Evolutionary conservation across 805 yeast species (phyloP).

Genomic region (Torulaspora quercuum): DNA sequence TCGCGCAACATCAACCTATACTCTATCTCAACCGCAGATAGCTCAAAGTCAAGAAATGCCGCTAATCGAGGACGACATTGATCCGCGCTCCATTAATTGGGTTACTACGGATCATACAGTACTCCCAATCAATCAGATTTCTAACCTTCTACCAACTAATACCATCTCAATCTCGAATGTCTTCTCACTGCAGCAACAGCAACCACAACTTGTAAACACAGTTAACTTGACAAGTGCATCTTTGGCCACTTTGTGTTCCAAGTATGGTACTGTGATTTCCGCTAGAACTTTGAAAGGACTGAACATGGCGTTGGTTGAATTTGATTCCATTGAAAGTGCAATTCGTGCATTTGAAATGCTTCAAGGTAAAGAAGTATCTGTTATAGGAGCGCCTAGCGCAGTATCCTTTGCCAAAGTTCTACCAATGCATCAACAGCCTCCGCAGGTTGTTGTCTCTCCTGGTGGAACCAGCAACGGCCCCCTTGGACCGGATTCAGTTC

Average conservation of each 20-base stretch:
- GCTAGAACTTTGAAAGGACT: constrained; percentile 55
- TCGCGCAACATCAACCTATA: constrained; percentile 24
- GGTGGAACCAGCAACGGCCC: constrained; percentile 7
- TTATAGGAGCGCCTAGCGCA: constrained; percentile 70
- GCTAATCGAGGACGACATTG: constrained; percentile 53
- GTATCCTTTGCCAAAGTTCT: constrained; percentile 81
- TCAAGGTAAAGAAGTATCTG: constrained; percentile 72
- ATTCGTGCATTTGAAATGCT: constrained; percentile 72
- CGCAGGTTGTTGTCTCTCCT: constrained; percentile 18
- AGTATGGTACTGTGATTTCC: constrained; percentile 59
- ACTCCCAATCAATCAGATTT: constrained; percentile 71
- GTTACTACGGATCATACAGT: constrained; percentile 69
- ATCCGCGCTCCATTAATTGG: constrained; percentile 54
- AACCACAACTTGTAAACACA: constrained; percentile 48
- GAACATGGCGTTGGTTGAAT: constrained; percentile 64
- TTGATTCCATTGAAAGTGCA: constrained; percentile 67
- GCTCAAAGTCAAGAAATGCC: constrained; percentile 25
- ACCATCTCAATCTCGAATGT: constrained; percentile 76
- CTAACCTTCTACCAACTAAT: constrained; percentile 69
- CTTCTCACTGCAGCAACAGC: constrained; percentile 43
- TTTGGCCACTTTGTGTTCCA: constrained; percentile 55
- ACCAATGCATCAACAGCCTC: constrained; percentile 36
- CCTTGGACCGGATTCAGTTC: constrained; percentile 11
- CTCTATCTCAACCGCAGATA: constrained; percentile 21
- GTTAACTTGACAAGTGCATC: constrained; percentile 45